Evolutionary conservation across 225 moss, liverwort and hornwort species (phyloP).

Genomic region (Antitrichia curtipendula): DNA sequence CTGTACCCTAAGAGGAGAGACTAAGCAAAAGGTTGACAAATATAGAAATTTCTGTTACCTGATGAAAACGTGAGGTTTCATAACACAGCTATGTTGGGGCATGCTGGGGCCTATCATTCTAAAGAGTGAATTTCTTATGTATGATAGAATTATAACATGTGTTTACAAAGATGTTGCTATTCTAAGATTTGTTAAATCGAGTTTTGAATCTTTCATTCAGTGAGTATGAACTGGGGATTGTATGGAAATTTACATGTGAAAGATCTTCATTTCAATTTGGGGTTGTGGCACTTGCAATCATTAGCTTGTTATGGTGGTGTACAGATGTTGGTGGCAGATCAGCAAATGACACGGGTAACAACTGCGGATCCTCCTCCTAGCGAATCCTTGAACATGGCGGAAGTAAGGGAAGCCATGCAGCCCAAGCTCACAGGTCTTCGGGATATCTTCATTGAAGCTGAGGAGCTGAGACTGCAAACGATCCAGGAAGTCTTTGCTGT

Average conservation of each 20-base stretch:
- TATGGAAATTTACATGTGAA: background rate
- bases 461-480: constrained; percentile 47
- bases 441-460: constrained; percentile 57
- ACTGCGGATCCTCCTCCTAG: constrained; percentile 61
- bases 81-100: background rate
- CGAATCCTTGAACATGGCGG: constrained; percentile 36
- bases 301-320: background rate
- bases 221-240: background rate
- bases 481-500: constrained; percentile 37
- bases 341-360: constrained; percentile 62
- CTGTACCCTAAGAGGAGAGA: background rate
- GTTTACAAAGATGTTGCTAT: background rate
- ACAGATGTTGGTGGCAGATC: constrained; percentile 85
- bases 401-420: constrained; percentile 50
- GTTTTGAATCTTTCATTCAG: background rate
- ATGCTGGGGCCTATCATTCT: background rate
- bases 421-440: constrained; percentile 57
- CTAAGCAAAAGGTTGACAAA: background rate
- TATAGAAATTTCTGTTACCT: background rate
- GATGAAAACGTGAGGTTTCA: background rate
- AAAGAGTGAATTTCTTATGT: background rate
- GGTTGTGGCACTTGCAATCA: background rate
- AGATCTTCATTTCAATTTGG: background rate
- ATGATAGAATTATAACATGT: background rate
- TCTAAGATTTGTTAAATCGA: background rate